Percentiles rank a stretch among this genome's conserved stretches.
Evolutionary conservation across 169 alveolate species (phyloP).

Genomic region (Plasmodium knowlesi): DNA sequence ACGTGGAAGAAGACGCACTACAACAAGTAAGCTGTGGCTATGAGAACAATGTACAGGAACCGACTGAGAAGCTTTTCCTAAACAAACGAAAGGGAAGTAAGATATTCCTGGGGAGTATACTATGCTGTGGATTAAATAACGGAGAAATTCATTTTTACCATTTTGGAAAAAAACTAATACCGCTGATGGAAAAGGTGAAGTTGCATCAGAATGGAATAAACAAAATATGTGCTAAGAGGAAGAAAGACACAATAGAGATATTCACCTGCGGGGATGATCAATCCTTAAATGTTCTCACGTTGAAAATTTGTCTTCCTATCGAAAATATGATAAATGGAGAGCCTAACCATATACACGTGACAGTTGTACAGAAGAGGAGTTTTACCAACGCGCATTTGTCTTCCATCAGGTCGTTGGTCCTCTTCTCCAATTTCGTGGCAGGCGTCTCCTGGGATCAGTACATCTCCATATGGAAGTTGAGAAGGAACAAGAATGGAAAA

Average conservation of each 20-base stretch:
- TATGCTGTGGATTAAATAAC: slow-evolving; percentile 42
- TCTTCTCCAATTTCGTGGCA: slow-evolving; percentile 10
- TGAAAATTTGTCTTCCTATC: background rate
- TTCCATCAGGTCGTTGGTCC: slow-evolving; percentile 37
- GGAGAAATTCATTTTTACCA: slow-evolving; percentile 30
- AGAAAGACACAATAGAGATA: background rate
- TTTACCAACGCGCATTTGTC: slow-evolving; percentile 41
- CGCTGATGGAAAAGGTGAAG: slow-evolving; percentile 8
- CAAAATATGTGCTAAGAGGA: slow-evolving; percentile 31
- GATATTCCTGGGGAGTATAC: background rate
- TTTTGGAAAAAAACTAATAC: background rate
- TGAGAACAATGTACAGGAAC: background rate
- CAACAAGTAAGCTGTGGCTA: background rate
- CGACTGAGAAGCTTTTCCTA: background rate
- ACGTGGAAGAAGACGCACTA: background rate
- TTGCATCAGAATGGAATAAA: slow-evolving; percentile 69
- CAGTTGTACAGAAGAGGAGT: slow-evolving; percentile 18
- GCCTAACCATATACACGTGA: background rate
- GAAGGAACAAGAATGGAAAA: background rate
- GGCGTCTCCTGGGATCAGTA: slow-evolving; percentile 72
- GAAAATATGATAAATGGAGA: background rate
- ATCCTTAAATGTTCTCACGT: slow-evolving; percentile 32
- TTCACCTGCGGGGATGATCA: slow-evolving; percentile 70
- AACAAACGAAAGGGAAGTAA: background rate
- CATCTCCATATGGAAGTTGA: slow-evolving; percentile 30